Evolutionary conservation across 2,329 filamentous ascomycete genomes (phyloP).

Genomic region (Acrocalymma vagum): DNA sequence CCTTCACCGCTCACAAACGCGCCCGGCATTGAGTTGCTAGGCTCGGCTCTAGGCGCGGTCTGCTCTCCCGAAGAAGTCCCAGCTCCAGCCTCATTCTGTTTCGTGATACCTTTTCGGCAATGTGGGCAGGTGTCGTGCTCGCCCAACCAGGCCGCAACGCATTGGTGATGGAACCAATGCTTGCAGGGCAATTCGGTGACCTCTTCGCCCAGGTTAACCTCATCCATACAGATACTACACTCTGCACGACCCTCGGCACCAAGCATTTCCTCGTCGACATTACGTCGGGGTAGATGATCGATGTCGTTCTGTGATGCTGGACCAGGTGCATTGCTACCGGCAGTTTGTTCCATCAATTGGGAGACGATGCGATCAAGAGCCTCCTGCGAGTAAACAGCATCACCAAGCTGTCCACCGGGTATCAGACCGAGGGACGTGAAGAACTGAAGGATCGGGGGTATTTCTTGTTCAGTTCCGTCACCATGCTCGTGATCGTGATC

Average conservation of each 20-base stretch:
- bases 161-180: slow-evolving; percentile 92
- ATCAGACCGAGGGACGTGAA: slow-evolving; percentile 46
- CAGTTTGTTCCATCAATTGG: slow-evolving; percentile 85
- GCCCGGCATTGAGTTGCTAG: slow-evolving; percentile 35
- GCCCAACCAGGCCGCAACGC: slow-evolving; percentile 82
- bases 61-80: slow-evolving; percentile 14
- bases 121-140: slow-evolving; percentile 95
- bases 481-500: slow-evolving; percentile 13
- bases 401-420: slow-evolving; percentile 63
- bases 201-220: slow-evolving; percentile 75
- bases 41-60: slow-evolving; percentile 12
- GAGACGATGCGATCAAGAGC: slow-evolving; percentile 89
- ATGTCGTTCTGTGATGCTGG: slow-evolving; percentile 83
- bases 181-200: slow-evolving; percentile 84
- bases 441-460: slow-evolving; percentile 54
- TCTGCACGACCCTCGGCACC: slow-evolving; percentile 73
- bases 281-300: slow-evolving; percentile 73
- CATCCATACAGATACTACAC: slow-evolving; percentile 95
- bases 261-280: slow-evolving; percentile 75
- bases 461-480: slow-evolving; percentile 11
- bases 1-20: slow-evolving; percentile 32
- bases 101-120: slow-evolving; percentile 68
- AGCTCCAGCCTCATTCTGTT: slow-evolving; percentile 28
- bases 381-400: slow-evolving; percentile 90
- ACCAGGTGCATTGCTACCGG: slow-evolving; percentile 78